phyloP scores from a whole-genome alignment of 306 rosid genomes.

The Vicia sativa region DNA sequence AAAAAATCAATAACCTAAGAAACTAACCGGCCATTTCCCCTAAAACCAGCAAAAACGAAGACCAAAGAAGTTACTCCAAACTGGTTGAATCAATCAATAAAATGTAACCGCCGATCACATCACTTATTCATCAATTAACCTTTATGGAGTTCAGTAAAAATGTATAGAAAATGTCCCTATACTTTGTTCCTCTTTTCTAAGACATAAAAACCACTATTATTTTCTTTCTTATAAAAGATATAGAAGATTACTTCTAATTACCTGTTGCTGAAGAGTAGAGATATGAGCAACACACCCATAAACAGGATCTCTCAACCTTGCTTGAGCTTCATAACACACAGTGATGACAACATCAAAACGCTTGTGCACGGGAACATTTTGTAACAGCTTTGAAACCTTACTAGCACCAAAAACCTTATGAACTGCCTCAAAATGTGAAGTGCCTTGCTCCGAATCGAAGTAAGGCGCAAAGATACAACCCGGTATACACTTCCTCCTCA shows the following conservation, averaged over 20 bases:
- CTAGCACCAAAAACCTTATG: slow-evolving; percentile 96
- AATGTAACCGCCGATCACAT: too few relatives aligned
- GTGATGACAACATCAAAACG: slow-evolving; percentile 88
- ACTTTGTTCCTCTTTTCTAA: slow-evolving; percentile 39
- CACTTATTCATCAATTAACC: too few relatives aligned
- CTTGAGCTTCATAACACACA: slow-evolving; percentile 88
- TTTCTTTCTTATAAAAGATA: too few relatives aligned
- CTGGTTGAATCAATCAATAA: too few relatives aligned
- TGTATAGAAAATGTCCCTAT: too few relatives aligned
- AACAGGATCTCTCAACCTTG: slow-evolving; percentile 85
- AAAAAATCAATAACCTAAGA: neutral
- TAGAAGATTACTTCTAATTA: too few relatives aligned
- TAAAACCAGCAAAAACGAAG: slow-evolving; percentile 60
- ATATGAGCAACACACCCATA: slow-evolving; percentile 95
- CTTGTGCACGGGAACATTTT: slow-evolving; percentile 69
- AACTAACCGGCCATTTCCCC: slow-evolving; percentile 76
- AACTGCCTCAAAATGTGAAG: slow-evolving; percentile 85
- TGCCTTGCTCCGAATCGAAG: slow-evolving; percentile 94
- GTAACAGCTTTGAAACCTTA: slow-evolving; percentile 86
- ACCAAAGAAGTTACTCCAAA: slow-evolving; percentile 24
- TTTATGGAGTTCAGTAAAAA: slow-evolving; percentile 63
- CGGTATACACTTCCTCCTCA: slow-evolving; percentile 75
- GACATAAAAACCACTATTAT: too few relatives aligned
- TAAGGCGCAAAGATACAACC: slow-evolving; percentile 92
- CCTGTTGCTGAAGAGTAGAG: slow-evolving; percentile 95